These are phyloP conservation scores for Pythium graminicola DNA, from an alignment of 352 stramenopile genomes.

Conservation along the genomic window DNA sequence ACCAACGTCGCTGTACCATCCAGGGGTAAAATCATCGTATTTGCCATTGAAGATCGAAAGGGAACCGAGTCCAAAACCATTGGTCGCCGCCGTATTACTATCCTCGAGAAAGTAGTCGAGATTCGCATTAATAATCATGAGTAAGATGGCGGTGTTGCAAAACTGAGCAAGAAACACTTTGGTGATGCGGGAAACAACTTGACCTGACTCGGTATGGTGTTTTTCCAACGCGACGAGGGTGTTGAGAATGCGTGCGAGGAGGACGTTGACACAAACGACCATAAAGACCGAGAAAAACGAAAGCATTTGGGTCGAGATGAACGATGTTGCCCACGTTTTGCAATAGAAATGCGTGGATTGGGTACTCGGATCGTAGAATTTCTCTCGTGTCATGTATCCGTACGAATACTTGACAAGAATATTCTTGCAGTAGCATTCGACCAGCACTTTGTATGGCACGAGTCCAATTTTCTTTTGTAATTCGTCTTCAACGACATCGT, in stretches of 20 bases:
- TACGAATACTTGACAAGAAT: constrained; percentile 51
- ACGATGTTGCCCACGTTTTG: constrained; percentile 60
- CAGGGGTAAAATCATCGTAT: constrained; percentile 68
- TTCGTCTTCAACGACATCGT: constrained; percentile 68
- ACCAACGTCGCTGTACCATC: constrained; percentile 76
- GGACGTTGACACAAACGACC: constrained; percentile 62
- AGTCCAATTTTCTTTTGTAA: constrained; percentile 39
- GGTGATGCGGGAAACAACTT: constrained; percentile 61
- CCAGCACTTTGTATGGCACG: constrained; percentile 62
- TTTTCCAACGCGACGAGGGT: constrained; percentile 68
- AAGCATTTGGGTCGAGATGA: constrained; percentile 59
- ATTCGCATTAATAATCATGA: constrained; percentile 80
- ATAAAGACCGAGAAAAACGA: constrained; percentile 59
- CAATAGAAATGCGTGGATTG: constrained; percentile 42
- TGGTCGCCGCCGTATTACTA: neutral
- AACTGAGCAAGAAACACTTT: constrained; percentile 80
- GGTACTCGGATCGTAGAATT: constrained; percentile 41
- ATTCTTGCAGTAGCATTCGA: constrained; percentile 78
- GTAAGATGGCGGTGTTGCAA: constrained; percentile 71
- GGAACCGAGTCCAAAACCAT: constrained; percentile 27
- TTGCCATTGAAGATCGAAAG: constrained; percentile 59
- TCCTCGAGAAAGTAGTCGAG: constrained; percentile 52
- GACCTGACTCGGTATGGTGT: constrained; percentile 68
- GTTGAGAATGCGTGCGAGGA: constrained; percentile 60
- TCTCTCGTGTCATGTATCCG: constrained; percentile 48